These are phyloP conservation scores for Truncatella angustata DNA, from an alignment of 2,329 filamentous ascomycete species.

Conservation along the genomic window DNA sequence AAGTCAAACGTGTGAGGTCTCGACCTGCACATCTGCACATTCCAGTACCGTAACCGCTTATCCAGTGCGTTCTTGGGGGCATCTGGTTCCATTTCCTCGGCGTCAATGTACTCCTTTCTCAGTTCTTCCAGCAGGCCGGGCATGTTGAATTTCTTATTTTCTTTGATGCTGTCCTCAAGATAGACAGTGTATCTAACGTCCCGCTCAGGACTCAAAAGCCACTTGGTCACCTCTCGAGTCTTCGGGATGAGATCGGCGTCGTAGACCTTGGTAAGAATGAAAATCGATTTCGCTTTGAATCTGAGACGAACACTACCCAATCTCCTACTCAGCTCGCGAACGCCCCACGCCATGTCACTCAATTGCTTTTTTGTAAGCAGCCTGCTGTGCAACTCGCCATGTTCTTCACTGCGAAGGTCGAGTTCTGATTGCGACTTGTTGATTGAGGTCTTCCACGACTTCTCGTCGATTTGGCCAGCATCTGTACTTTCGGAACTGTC, in stretches of 20 bases:
- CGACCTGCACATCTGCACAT: slow-evolving; percentile 70
- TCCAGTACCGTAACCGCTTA: slow-evolving; percentile 76
- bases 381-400: slow-evolving; percentile 52
- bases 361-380: slow-evolving; percentile 92
- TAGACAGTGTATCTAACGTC: slow-evolving; percentile 73
- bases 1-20: slow-evolving; percentile 91
- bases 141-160: slow-evolving; percentile 72
- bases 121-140: slow-evolving; percentile 65
- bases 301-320: slow-evolving; percentile 80
- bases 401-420: slow-evolving; percentile 32
- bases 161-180: slow-evolving; percentile 73
- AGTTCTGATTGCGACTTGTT: slow-evolving; percentile 39
- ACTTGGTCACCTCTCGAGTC: slow-evolving; percentile 73
- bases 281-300: slow-evolving; percentile 78
- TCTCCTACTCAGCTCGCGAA: slow-evolving; percentile 83
- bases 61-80: slow-evolving; percentile 34
- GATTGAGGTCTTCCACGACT: slow-evolving; percentile 51
- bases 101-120: slow-evolving; percentile 39
- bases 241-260: slow-evolving; percentile 77
- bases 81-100: slow-evolving; percentile 31
- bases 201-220: slow-evolving; percentile 73
- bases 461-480: slow-evolving; percentile 56
- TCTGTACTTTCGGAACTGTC: slow-evolving; percentile 38
- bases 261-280: slow-evolving; percentile 88
- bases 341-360: slow-evolving; percentile 95